Percentiles rank a stretch among this genome's conserved stretches.
These are phyloP conservation scores for Aspergillus novofumigatus DNA, from an alignment of 2,329 filamentous ascomycete genomes.

Conservation along the genomic window DNA sequence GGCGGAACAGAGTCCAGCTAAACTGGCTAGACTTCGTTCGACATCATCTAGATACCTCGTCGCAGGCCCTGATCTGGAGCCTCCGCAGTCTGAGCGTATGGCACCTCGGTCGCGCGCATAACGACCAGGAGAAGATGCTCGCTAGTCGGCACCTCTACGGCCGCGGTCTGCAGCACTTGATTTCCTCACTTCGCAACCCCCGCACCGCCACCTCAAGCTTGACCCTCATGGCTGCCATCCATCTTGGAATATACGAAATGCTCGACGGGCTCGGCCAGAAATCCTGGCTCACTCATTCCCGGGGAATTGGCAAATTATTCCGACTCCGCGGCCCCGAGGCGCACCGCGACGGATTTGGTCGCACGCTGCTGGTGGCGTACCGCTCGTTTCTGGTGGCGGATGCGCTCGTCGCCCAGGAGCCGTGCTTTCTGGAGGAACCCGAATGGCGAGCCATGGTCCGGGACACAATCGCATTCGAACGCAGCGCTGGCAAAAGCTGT, in stretches of 20 bases:
- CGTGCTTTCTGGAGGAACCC: constrained; percentile 15
- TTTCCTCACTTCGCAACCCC: constrained; percentile 8
- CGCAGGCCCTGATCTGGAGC: constrained; percentile 6
- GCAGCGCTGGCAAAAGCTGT: constrained; percentile 9
- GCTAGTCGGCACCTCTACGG: constrained; percentile 18
- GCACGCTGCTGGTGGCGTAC: constrained; percentile 17
- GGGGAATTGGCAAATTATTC: constrained; percentile 14
- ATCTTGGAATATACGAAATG: constrained; percentile 18
- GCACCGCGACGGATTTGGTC: constrained; percentile 13
- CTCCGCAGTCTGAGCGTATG: constrained; percentile 12
- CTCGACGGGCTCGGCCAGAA: constrained; percentile 10
- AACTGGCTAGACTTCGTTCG: constrained; percentile 20
- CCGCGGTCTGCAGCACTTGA: constrained; percentile 10
- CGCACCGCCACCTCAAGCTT: constrained; percentile 7
- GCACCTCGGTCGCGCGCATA: constrained; percentile 12
- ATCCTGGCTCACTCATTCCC: constrained; percentile 19
- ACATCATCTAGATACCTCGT: constrained; percentile 4
- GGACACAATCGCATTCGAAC: constrained; percentile 7
- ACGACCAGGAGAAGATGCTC: constrained; percentile 10
- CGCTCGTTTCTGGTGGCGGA: constrained; percentile 18
- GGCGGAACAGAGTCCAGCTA: constrained; percentile 11
- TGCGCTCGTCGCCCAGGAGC: constrained; percentile 12
- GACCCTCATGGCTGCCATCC: constrained; percentile 16
- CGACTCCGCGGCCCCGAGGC: constrained; percentile 12
- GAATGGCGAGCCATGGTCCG: constrained; percentile 14